Percentiles rank a stretch among this genome's conserved stretches.
Evolutionary conservation across 805 yeast genomes (phyloP).

Genomic region (Cyberlindnera lachancei): DNA sequence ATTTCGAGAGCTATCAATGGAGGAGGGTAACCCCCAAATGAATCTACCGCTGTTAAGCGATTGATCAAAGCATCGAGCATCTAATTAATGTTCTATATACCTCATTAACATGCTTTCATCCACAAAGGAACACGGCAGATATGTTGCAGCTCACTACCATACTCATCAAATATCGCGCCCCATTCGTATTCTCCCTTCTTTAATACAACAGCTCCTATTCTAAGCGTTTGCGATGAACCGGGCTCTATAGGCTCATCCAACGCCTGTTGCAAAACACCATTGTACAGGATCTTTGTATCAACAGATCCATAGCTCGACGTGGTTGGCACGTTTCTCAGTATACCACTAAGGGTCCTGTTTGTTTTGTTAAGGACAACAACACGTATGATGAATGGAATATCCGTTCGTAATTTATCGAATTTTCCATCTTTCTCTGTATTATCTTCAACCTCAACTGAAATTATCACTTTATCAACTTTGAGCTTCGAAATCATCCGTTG

Average conservation of each 20-base stretch:
- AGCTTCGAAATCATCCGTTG: constrained; percentile 52
- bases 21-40: no score
- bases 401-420: constrained; percentile 30
- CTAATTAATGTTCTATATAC: no score
- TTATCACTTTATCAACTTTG: constrained; percentile 38
- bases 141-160: constrained; percentile 29
- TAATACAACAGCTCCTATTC: constrained; percentile 54
- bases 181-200: constrained; percentile 80
- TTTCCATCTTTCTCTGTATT: constrained; percentile 21
- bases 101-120: constrained; percentile 28
- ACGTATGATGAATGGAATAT: constrained; percentile 43
- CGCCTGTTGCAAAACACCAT: constrained; percentile 64
- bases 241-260: constrained; percentile 36
- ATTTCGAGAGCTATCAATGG: no score
- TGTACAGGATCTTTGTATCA: constrained; percentile 56
- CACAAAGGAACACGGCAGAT: constrained; percentile 32
- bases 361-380: constrained; percentile 46
- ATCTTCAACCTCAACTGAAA: constrained; percentile 26
- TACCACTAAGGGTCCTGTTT: constrained; percentile 37
- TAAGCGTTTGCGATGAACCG: constrained; percentile 33
- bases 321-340: constrained; percentile 52
- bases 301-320: constrained; percentile 28
- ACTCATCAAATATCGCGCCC: constrained; percentile 55
- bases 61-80: no score
- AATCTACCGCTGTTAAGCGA: no score